Base-by-base conservation (phyloP, 148 eudicot genomes). In the Spergularia bocconei region DNA sequence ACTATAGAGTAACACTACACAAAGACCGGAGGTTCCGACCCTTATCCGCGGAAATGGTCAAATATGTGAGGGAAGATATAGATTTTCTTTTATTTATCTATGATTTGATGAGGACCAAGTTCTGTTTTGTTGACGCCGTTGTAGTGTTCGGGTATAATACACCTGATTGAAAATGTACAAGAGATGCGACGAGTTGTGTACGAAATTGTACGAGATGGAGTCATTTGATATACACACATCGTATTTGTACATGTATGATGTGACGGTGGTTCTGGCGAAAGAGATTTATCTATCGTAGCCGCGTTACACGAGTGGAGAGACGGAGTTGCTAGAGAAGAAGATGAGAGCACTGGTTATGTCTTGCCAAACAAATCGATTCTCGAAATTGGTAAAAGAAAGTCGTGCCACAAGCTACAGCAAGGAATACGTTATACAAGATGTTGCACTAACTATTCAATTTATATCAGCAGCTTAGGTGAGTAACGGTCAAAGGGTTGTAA, bases 21-120 rank as follows among this genome's bases (percentile, higher is more conserved):
- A 76, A 69, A 5, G 52, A 59, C n/a, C n/a, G 64, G 80, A 63
- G 70, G 57, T 0, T 52, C 10, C 75, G 75, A 0, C 80, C 80
- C 17, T 5, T 77, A n/a, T 70, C 75, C 1, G 16, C 7, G 7
- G 55, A 62, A 0, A 77, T 63, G 80, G 25, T 71, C 6, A 39
- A 62, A 13, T 70, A 77, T 5, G 80, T 75, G 0, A 16, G 80
- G 20, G 71, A 71, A 56, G 76, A 71, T 10, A 56, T 66, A 1
- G 72, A 71, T 15, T 72, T 71, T 25, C 41, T 78, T 2, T 9
- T 78, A 1, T 72, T 53, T n/a, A n/a, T 72, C 1, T 58, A 41
- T 16, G 71, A 78, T 19, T 0, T 25, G 36, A 71, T 64, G 71
- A 41, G 21, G 6, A 25, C 13, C 1, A 7, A 64, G 15, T 5